phyloP scores from a whole-genome alignment of 73 alveolate genomes.

The Uronychia binucleata region DNA sequence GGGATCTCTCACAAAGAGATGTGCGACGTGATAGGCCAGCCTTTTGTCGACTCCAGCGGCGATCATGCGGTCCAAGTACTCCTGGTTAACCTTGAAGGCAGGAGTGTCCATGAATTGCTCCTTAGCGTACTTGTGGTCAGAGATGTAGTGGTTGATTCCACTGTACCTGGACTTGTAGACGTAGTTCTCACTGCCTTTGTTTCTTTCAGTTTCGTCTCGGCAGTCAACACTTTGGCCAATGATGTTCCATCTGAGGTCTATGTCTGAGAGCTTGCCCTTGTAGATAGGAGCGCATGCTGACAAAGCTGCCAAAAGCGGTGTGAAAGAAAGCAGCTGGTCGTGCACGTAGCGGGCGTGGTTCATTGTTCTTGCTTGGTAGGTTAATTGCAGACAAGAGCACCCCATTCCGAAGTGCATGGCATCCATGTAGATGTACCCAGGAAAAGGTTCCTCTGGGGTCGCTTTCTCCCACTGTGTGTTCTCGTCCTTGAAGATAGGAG shows the following conservation, averaged over 20 bases:
- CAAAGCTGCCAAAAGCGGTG: conserved; percentile 79
- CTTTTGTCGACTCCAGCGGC: conserved; percentile 76
- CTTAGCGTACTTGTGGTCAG: conserved; percentile 64
- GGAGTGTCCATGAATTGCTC: conserved; percentile 63
- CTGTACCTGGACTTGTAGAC: conserved; percentile 92
- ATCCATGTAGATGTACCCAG: conserved; percentile 83
- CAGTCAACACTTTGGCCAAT: conserved; percentile 90
- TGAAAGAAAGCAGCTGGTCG: conserved; percentile 72
- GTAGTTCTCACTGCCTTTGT: conserved; percentile 65
- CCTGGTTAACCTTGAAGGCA: conserved; percentile 67
- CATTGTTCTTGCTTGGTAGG: conserved; percentile 62
- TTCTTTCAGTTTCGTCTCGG: conserved; percentile 91
- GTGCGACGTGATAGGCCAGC: conserved; percentile 87
- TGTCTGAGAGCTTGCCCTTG: conserved; percentile 85
- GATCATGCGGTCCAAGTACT: conserved; percentile 63
- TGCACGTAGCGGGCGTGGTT: conserved; percentile 76
- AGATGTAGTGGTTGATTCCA: conserved; percentile 81
- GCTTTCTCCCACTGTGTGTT: conserved; percentile 74
- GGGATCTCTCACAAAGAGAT: conserved; percentile 91
- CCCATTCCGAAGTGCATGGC: conserved; percentile 91
- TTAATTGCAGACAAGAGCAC: conserved; percentile 76
- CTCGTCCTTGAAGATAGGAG: conserved; percentile 90
- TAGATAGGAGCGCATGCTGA: conserved; percentile 80
- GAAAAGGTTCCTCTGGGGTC: conserved; percentile 55
- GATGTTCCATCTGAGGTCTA: conserved; percentile 94